Percentiles rank a stretch among this genome's conserved stretches.
Conservation (phyloP, 1,284 basidiomycete species). For the Earliella scabrosa region DNA sequence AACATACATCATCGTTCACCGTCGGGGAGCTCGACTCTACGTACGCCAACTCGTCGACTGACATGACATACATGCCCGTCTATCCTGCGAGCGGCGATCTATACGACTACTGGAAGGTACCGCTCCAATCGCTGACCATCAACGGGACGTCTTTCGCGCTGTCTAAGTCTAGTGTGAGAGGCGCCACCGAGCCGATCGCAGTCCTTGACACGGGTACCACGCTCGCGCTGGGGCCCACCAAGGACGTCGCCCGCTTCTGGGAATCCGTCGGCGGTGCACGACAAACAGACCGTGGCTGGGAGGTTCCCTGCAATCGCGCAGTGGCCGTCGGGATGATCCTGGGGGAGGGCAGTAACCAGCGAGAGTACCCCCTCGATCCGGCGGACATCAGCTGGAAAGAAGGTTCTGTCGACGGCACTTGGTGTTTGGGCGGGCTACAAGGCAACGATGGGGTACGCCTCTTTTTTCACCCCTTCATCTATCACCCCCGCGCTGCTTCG, state of each 20-base stretch:
- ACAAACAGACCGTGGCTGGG: constrained; percentile 50
- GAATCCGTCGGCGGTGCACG: constrained; percentile 45
- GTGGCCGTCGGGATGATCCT: constrained; percentile 51
- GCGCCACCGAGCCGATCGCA: constrained; percentile 48
- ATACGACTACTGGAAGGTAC: constrained; percentile 65
- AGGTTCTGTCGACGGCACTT: constrained; percentile 43
- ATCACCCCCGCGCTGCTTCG: not conserved
- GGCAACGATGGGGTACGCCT: constrained; percentile 52
- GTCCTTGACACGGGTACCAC: constrained; percentile 66
- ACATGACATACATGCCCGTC: constrained; percentile 47
- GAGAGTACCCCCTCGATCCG: constrained; percentile 54
- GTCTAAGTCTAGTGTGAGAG: constrained; percentile 50
- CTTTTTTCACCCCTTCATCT: not conserved
- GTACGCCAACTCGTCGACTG: constrained; percentile 39
- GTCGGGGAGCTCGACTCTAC: constrained; percentile 52
- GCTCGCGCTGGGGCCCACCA: constrained; percentile 55
- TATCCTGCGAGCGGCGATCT: constrained; percentile 38
- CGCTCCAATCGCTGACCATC: constrained; percentile 49
- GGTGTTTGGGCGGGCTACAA: constrained; percentile 65
- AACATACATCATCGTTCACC: constrained; percentile 51
- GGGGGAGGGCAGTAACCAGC: constrained; percentile 41
- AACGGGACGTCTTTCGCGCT: constrained; percentile 45
- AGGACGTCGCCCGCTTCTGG: constrained; percentile 58
- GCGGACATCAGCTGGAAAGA: constrained; percentile 56
- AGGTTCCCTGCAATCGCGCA: constrained; percentile 54